Base-by-base conservation (phyloP, 108 stramenopile species). In the Cyclostephanos tholiformis region DNA sequence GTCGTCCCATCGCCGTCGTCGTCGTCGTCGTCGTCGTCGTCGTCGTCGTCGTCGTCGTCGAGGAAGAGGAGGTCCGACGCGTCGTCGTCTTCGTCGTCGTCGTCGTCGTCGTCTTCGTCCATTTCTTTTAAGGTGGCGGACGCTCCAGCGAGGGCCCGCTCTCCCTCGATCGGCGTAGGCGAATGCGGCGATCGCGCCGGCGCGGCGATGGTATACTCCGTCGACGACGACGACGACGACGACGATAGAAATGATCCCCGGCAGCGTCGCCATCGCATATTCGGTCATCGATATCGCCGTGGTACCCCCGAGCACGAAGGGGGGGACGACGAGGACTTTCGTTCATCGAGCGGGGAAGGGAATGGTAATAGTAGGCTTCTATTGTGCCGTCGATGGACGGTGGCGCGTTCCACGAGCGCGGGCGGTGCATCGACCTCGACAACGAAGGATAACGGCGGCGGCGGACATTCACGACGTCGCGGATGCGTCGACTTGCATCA, bases 301-400 rank as follows among this genome's bases (percentile, higher is more conserved):
- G 13, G 25, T 17, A 66, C 30, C 20, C 2, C 52, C 23, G 36
- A 44, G 65, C 50, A 51, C n/a, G 39, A 9, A 14, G 36, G 61
- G 2, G 36, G 51, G 23, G 50, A 6, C 41, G 11, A 32, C 77
- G 12, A 55, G 56, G 23, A 66, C 72, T n/a, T 51, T 67, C 10
- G 62, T 63, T 53, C 50, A 56, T 16, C 60, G 43, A 11, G n/a
- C 32, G 43, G n/a, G 62, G 23, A 29, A 0, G 35, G 35, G 39
- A 56, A 20, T 1, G n/a, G 55, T 5, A 25, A 0, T 1, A 6
- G 14, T 0, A 27, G 51, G 38, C 55, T 88, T 73, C 61, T 91
- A 7, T 66, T 95, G 11, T 92, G 91, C 79, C 82, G 91, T 56
- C 88, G 94, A 67, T 92, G 91, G 90, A 55, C 67, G 65, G 55